Evolutionary conservation across 1,284 basidiomycete genomes (phyloP), one percentile per base, ranked within the genome.

Genomic region (Ganoderma resinaceum): DNA sequence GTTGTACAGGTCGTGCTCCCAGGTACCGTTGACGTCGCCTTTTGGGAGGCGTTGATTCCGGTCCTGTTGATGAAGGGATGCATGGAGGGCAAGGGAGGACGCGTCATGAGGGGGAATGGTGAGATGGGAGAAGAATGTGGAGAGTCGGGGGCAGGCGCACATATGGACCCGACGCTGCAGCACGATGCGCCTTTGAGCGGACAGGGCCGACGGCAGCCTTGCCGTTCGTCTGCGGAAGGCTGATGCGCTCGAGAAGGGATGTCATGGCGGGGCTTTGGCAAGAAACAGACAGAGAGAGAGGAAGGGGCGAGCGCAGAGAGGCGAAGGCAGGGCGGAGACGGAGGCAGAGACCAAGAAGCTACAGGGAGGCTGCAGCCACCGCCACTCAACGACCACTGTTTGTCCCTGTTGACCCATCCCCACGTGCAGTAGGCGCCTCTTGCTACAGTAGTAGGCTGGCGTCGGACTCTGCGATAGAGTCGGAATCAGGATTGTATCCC

Each of bases 1-100:
- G 64, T 68, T 86, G 74, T 82, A 94, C 68, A 92, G 79, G 78
- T 94, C 92, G 76, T 94, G 92, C 64, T 89, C 84, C 92, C 92
- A 94, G 40, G 83, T 81, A 16, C 84, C 82, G 70, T 94, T 88
- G 61, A 88, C 77, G 75, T 94, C 87, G 74, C 89, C 90, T 77
- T 89, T 91, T 52, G 90, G 88, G 16, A 83, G 81, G 37, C 86
- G 84, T 53, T 80, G 80, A 65, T 81, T 77, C 23, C 62, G 62
- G 68, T 86, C 86, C 75, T 79, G 85, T 86, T 89, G 79, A 70
- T 61, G 73, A 63, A 60, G 66, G 72, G 43, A 59, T 37, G 58
- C 14, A 60, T 42, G 33, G 35, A 26, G 58, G 23, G 23, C 7
- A 33, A 40, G 9, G 46, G 16, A 60, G 43, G 29, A 46, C 68